These are phyloP conservation scores for Sambucus nigra DNA, from an alignment of 129 eudicot species.

Conservation along the genomic window DNA sequence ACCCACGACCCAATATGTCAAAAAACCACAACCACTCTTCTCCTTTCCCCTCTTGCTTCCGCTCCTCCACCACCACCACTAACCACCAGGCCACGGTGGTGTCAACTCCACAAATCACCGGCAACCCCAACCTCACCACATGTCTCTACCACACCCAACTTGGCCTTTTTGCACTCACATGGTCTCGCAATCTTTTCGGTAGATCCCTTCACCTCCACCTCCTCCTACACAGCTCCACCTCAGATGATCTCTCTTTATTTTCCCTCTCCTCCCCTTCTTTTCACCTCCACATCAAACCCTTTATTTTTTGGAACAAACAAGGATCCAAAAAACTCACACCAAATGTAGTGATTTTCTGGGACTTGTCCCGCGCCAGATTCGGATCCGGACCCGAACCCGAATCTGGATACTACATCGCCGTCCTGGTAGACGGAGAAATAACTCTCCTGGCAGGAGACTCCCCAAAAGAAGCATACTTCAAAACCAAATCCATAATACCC, in stretches of 20 bases:
- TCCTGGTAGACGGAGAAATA: constrained; percentile 27
- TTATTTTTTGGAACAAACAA: constrained; percentile 46
- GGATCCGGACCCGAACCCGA: constrained; percentile 61
- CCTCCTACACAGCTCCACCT: constrained; percentile 30
- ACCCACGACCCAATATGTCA: constrained; percentile 14
- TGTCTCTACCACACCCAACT: constrained; percentile 53
- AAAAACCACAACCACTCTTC: constrained; percentile 19
- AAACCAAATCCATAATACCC: constrained; percentile 11
- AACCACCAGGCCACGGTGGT: constrained; percentile 13
- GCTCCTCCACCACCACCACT: constrained; percentile 20
- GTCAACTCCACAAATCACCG: constrained; percentile 22
- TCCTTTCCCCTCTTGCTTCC: constrained; percentile 19
- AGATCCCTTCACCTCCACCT: constrained; percentile 54
- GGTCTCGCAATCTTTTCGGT: constrained; percentile 48
- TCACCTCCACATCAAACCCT: constrained; percentile 51
- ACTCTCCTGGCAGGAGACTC: constrained; percentile 49
- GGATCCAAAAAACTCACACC: constrained; percentile 42
- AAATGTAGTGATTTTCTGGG: constrained; percentile 29
- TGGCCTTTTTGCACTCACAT: constrained; percentile 65
- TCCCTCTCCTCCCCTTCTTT: constrained; percentile 28
- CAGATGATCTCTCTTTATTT: constrained; percentile 9
- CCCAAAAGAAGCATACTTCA: constrained; percentile 30
- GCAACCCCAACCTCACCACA: constrained; percentile 52
- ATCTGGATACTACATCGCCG: constrained; percentile 60
- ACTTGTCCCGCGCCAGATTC: constrained; percentile 51